phyloP scores from a whole-genome alignment of 2,329 filamentous ascomycete species.

The Alternaria ethzedia region DNA sequence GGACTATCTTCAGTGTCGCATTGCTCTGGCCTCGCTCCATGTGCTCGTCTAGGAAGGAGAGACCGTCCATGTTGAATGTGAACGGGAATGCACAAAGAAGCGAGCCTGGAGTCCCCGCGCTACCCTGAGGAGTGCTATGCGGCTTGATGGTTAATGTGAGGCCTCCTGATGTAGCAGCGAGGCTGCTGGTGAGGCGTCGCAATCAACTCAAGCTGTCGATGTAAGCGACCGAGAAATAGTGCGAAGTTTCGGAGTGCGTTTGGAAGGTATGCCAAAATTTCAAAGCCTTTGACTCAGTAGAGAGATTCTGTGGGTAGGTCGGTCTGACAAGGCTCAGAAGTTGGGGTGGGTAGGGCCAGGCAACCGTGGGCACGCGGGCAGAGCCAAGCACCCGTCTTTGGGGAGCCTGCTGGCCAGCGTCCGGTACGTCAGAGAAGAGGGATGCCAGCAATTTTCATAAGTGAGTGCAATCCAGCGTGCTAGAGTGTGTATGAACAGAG shows the following conservation, averaged over 20 bases:
- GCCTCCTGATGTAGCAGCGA: neutral
- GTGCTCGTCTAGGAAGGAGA: slow-evolving; percentile 28
- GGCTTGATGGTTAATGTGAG: neutral
- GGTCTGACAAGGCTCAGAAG: slow-evolving; percentile 18
- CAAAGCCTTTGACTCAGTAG: neutral
- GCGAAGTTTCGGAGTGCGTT: neutral
- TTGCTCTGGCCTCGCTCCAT: slow-evolving; percentile 16
- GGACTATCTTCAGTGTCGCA: slow-evolving; percentile 42
- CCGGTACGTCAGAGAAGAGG: neutral
- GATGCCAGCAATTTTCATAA: neutral
- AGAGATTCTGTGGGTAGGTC: neutral
- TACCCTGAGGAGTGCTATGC: neutral
- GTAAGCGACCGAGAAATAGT: neutral
- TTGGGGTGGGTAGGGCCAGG: slow-evolving; percentile 14
- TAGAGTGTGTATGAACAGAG: neutral
- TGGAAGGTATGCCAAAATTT: neutral
- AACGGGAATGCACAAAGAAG: neutral
- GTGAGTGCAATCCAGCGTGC: neutral
- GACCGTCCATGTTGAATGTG: slow-evolving; percentile 27
- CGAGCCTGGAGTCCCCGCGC: neutral
- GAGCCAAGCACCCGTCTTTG: slow-evolving; percentile 2
- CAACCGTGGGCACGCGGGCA: slow-evolving; percentile 9
- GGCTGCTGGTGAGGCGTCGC: slow-evolving; percentile 9
- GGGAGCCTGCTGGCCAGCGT: slow-evolving; percentile 1
- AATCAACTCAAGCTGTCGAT: slow-evolving; percentile 1